A percentile compares a stretch with the other conserved stretches of the same genome.
phyloP scores from a whole-genome alignment of 192 early-diverging fungal species.

The Linnemannia hyalina region DNA sequence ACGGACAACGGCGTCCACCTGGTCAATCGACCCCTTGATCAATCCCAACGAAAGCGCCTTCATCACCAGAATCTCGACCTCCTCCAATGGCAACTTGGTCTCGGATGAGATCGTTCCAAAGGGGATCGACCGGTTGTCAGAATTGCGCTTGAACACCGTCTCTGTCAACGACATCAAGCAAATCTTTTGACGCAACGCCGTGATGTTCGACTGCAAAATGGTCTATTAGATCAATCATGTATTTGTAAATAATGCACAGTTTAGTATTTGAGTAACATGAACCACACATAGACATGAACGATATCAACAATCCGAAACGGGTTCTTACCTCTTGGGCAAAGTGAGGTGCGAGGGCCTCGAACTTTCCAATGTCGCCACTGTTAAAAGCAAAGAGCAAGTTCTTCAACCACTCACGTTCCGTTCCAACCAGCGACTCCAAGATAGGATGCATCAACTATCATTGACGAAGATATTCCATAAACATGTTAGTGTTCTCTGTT shows the following conservation, averaged over 20 bases:
- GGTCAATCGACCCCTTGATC: slow-evolving; percentile 95
- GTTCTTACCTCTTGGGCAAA: slow-evolving; percentile 36
- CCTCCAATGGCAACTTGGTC: slow-evolving; percentile 79
- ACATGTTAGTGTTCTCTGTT: background rate
- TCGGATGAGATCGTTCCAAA: slow-evolving; percentile 88
- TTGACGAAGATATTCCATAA: background rate
- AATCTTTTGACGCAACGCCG: slow-evolving; percentile 94
- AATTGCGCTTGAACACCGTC: slow-evolving; percentile 87
- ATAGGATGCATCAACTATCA: slow-evolving; percentile 90
- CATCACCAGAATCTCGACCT: slow-evolving; percentile 99
- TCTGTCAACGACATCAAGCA: slow-evolving; percentile 98
- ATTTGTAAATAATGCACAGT: background rate
- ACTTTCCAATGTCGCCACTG: slow-evolving; percentile 92
- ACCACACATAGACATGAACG: no score
- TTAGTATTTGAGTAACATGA: no score
- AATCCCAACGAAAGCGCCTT: slow-evolving; percentile 94
- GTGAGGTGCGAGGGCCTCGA: slow-evolving; percentile 79
- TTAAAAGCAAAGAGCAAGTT: slow-evolving; percentile 93
- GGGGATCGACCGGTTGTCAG: slow-evolving; percentile 80
- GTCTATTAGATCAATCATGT: slow-evolving; percentile 61
- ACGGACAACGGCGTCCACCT: slow-evolving; percentile 89
- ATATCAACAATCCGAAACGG: no score
- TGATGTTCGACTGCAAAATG: slow-evolving; percentile 81
- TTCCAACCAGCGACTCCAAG: slow-evolving; percentile 80
- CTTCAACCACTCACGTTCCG: slow-evolving; percentile 88